Evolutionary conservation across 2,329 filamentous ascomycete genomes (phyloP).

Genomic region (Graphilbum sp.): DNA sequence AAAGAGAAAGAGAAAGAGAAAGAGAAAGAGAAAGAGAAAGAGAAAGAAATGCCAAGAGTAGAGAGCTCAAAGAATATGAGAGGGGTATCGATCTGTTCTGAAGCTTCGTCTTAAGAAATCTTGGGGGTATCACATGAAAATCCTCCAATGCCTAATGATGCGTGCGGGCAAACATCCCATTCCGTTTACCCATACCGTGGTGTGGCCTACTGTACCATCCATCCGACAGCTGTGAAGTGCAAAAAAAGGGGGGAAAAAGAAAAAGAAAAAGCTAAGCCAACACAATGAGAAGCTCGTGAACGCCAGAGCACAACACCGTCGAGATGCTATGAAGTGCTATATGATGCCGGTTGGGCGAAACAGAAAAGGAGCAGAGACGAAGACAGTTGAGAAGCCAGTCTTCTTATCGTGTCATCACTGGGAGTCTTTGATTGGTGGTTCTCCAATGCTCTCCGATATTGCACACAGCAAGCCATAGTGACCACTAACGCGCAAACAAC

Average conservation of each 20-base stretch:
- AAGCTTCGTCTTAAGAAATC: constrained; percentile 4
- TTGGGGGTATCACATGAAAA: constrained; percentile 9
- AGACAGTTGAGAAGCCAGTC: too few species aligned
- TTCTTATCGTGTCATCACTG: too few species aligned
- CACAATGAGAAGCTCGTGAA: not conserved
- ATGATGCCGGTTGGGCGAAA: not conserved
- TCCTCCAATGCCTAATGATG: constrained; percentile 6
- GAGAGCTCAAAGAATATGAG: constrained; percentile 6
- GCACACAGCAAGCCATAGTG: too few species aligned
- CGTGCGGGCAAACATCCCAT: constrained; percentile 1
- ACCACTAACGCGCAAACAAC: too few species aligned
- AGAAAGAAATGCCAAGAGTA: constrained; percentile 1
- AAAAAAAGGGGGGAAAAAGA: not conserved
- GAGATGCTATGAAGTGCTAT: not conserved
- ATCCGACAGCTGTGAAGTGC: not conserved
- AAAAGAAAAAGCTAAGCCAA: not conserved
- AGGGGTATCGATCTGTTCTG: constrained; percentile 10
- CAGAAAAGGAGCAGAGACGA: not conserved
- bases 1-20: too few species aligned
- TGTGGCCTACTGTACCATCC: too few species aligned
- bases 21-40: too few species aligned
- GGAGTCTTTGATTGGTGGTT: too few species aligned
- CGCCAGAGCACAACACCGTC: not conserved
- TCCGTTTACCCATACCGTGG: not conserved
- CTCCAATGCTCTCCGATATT: too few species aligned